Conservation (phyloP, 2,329 filamentous ascomycete species). For the Botryotinia calthae region DNA sequence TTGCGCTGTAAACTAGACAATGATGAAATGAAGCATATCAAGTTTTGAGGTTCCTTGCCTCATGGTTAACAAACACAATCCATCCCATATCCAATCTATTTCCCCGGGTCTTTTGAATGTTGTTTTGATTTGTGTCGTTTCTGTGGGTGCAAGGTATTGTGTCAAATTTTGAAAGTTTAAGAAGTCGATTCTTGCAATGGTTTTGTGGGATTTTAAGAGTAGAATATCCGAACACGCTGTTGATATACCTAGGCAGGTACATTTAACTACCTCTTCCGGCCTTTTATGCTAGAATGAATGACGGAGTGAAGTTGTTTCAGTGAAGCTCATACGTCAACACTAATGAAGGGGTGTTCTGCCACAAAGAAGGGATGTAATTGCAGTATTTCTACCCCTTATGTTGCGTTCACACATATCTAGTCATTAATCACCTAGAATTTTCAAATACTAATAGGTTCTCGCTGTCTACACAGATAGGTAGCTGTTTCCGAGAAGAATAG, state of each 20-base stretch:
- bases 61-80: not conserved
- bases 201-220: not conserved
- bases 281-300: not conserved
- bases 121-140: not conserved
- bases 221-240: not conserved
- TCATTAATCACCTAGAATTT: not conserved
- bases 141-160: not conserved
- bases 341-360: not conserved
- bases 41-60: constrained; percentile 3
- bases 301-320: not conserved
- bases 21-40: constrained; percentile 31
- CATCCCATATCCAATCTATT: not conserved
- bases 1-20: constrained; percentile 36
- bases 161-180: not conserved
- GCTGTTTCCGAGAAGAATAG: not conserved
- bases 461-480: not conserved
- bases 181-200: not conserved
- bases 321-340: not conserved
- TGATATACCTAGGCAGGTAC: not conserved
- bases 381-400: not conserved
- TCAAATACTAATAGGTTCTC: not conserved
- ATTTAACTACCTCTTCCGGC: not conserved
- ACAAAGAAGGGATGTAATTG: not conserved
- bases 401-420: not conserved
- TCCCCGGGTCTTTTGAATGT: not conserved